Base-by-base conservation (phyloP, 2,329 filamentous ascomycete genomes). In the Whalleya microplaca region DNA sequence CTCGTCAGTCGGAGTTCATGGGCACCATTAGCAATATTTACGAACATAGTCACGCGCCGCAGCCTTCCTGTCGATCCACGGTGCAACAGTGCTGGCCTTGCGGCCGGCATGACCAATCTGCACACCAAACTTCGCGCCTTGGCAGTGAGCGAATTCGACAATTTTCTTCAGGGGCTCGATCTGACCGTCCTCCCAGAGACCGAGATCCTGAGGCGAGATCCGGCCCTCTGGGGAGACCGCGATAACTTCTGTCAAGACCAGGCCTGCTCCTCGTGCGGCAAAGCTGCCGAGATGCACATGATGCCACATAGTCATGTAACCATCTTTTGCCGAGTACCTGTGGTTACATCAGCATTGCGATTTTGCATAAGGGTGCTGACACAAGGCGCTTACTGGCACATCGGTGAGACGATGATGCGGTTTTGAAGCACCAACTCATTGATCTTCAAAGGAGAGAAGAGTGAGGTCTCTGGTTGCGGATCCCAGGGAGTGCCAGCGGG, bases 391-490 rank as follows among this genome's bases (percentile, higher is more conserved):
- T 21, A 65, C 67, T 75, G 78, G 72, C 78, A 80, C 76, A 81
- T 77, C 10, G 78, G 78, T 2, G 75, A 74, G 41, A 80, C 73
- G 58, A 76, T 72, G 53, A 79, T 74, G 42, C 79, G 75, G 58
- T 81, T 81, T 40, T 75, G 78, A 45, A 80, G 71, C 5, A 71
- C 75, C 29, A 78, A 64, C 46, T 72, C 71, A 40, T 78, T 72
- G 48, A 81, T 74, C 45, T 69, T 76, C 41, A 81, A 64, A 2
- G 79, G 78, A 0, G 71, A 72, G 66, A 81, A 80, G 21, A 81
- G 66, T 2, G 59, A 62, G 27, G 53, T 48, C 40, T 62, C 59
- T 2, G 54, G 57, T 41, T 64, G 65, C 19, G 48, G 19, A 43
- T 63, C 64, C 54, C 52, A 55, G 6, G 59, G 44, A 5, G 58